Percentiles rank a stretch among this genome's conserved stretches.
Conservation (phyloP, 1,284 basidiomycete genomes). For the Ganoderma boninense region DNA sequence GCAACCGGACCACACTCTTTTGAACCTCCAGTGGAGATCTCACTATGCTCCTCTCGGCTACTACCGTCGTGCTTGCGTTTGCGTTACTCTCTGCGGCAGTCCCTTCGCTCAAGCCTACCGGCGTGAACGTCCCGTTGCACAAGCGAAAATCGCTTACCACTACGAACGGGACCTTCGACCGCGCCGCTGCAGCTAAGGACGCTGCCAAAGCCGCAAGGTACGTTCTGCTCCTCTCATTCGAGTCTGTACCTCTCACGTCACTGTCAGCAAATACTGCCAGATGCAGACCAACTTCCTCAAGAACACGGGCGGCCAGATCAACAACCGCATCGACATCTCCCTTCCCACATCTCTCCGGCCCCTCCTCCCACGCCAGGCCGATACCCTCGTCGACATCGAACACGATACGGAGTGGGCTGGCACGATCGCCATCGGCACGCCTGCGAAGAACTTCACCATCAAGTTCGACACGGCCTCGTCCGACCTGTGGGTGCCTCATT, state of each 20-base stretch:
- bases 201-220: conserved; percentile 27
- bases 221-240: background rate
- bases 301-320: conserved; percentile 19
- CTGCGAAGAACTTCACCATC: conserved; percentile 26
- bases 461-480: conserved; percentile 46
- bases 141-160: conserved; percentile 30
- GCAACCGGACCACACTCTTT: conserved; percentile 1
- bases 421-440: conserved; percentile 32
- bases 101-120: conserved; percentile 9
- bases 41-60: conserved; percentile 28
- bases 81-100: conserved; percentile 22
- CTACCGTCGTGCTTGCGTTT: conserved; percentile 25
- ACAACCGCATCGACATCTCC: conserved; percentile 7
- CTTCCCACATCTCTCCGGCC: background rate
- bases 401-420: conserved; percentile 33
- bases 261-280: background rate
- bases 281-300: conserved; percentile 19
- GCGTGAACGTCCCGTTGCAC: conserved; percentile 24
- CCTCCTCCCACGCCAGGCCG: conserved; percentile 20
- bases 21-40: background rate
- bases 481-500: conserved; percentile 50
- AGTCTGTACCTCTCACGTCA: background rate
- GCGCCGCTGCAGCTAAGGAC: conserved; percentile 20
- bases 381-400: conserved; percentile 20
- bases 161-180: conserved; percentile 32